Percentiles rank a stretch among this genome's conserved stretches.
Evolutionary conservation across 2,329 filamentous ascomycete genomes (phyloP).

Genomic region (Xylariaceae sp.): DNA sequence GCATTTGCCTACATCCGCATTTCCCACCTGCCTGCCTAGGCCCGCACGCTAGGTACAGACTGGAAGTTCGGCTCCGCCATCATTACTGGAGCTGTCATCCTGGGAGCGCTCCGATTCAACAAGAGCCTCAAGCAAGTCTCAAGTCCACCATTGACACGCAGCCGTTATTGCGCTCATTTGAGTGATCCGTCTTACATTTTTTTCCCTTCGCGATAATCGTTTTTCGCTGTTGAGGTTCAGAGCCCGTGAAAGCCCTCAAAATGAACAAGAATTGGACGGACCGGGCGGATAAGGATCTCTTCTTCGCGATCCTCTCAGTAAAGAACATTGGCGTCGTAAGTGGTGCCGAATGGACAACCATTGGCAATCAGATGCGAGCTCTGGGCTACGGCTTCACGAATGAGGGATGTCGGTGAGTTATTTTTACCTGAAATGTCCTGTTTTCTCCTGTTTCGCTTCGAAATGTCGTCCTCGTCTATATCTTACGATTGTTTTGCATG

Average conservation of each 20-base stretch:
- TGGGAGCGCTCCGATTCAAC: conserved; percentile 24
- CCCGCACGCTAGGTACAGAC: background rate
- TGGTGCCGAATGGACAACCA: conserved; percentile 56
- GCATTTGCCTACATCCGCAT: background rate
- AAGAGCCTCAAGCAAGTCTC: conserved; percentile 23
- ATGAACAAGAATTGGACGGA: conserved; percentile 60
- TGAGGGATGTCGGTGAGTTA: conserved; percentile 57
- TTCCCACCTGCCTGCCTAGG: background rate
- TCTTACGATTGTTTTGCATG: background rate
- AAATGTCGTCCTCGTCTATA: background rate
- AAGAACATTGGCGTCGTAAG: conserved; percentile 61
- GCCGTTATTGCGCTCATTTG: conserved; percentile 17
- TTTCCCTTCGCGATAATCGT: conserved; percentile 2
- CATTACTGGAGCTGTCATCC: conserved; percentile 20
- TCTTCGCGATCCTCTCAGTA: conserved; percentile 57
- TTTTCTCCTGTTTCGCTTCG: background rate
- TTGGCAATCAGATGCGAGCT: conserved; percentile 55
- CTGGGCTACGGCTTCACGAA: conserved; percentile 60
- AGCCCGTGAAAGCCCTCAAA: conserved; percentile 27
- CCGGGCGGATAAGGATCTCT: conserved; percentile 57
- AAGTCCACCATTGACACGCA: conserved; percentile 30
- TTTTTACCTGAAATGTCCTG: conserved; percentile 8
- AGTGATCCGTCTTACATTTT: conserved; percentile 6
- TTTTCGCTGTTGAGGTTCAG: conserved; percentile 17
- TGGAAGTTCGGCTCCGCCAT: conserved; percentile 19